A percentile compares a stretch with the other conserved stretches of the same genome.
Evolutionary conservation across 1,284 basidiomycete species (phyloP).

Genomic region (Cyathus pygmaeus): DNA sequence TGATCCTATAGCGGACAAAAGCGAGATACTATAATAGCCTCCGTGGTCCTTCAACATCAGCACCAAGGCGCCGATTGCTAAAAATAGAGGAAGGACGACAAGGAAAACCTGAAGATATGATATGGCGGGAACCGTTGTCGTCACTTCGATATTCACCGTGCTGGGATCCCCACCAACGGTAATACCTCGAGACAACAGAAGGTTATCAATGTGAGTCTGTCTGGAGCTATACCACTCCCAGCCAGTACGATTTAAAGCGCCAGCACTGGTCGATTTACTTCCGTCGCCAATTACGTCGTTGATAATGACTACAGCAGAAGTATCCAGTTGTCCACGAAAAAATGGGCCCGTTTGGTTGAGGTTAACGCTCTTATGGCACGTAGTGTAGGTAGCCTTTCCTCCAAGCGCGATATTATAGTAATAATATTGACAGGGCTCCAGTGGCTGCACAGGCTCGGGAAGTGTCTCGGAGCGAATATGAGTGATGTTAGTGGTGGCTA

Average conservation of each 20-base stretch:
- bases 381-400: conserved; percentile 11
- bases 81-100: conserved; percentile 10
- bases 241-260: conserved; percentile 15
- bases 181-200: conserved; percentile 18
- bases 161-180: conserved; percentile 16
- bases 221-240: conserved; percentile 14
- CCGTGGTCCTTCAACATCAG: conserved; percentile 15
- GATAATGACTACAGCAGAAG: conserved; percentile 21
- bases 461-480: conserved; percentile 18
- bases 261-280: conserved; percentile 11
- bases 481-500: conserved; percentile 12
- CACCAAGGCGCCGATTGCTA: conserved; percentile 7
- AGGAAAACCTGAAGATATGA: conserved; percentile 29
- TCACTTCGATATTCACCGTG: conserved; percentile 13
- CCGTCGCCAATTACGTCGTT: conserved; percentile 26
- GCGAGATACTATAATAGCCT: conserved; percentile 23
- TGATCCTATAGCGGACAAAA: conserved; percentile 22
- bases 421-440: conserved; percentile 6
- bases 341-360: conserved; percentile 3
- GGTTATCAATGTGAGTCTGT: conserved; percentile 9
- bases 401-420: conserved; percentile 15
- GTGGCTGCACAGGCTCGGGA: conserved; percentile 10
- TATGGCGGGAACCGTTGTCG: conserved; percentile 18
- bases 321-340: conserved; percentile 23
- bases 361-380: conserved; percentile 7